Evolutionary conservation across 768 basidiomycete genomes (phyloP).

Genomic region (Leucosporidium yakuticum): DNA sequence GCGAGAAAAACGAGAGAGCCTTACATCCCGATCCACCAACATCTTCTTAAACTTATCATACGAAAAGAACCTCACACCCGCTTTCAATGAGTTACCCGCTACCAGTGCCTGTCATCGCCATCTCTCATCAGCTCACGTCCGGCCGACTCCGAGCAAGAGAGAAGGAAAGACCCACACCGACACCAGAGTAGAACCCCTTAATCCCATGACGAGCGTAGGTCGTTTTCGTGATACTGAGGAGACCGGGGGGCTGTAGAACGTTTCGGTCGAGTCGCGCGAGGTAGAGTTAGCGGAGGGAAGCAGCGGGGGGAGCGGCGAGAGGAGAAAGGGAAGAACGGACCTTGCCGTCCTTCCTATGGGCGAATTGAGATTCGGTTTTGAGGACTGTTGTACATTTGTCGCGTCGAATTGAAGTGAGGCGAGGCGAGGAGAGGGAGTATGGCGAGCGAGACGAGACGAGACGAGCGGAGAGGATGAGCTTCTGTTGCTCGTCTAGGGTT

Average conservation of each 20-base stretch:
- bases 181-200: slow-evolving; percentile 70
- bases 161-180: slow-evolving; percentile 9
- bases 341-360: slow-evolving; percentile 46
- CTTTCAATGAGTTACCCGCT: slow-evolving; percentile 85
- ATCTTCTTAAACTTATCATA: slow-evolving; percentile 87
- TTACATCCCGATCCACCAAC: slow-evolving; percentile 75
- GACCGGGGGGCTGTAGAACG: slow-evolving; percentile 56
- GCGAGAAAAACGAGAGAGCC: slow-evolving; percentile 35
- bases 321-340: not conserved
- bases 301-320: not conserved
- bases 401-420: too few relatives aligned
- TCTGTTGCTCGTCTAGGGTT: not conserved
- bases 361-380: slow-evolving; percentile 89
- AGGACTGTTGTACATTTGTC: slow-evolving; percentile 55
- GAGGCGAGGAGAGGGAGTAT: not conserved
- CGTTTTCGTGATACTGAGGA: slow-evolving; percentile 63
- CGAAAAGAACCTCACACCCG: slow-evolving; percentile 88
- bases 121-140: slow-evolving; percentile 26
- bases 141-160: slow-evolving; percentile 53
- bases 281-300: too few relatives aligned
- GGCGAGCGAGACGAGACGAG: not conserved
- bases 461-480: not conserved
- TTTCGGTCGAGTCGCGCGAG: not conserved
- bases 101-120: slow-evolving; percentile 56
- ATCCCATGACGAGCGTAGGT: slow-evolving; percentile 73